These are phyloP conservation scores for Geosmithia morbida DNA, from an alignment of 2,329 filamentous ascomycete genomes.

Conservation along the genomic window DNA sequence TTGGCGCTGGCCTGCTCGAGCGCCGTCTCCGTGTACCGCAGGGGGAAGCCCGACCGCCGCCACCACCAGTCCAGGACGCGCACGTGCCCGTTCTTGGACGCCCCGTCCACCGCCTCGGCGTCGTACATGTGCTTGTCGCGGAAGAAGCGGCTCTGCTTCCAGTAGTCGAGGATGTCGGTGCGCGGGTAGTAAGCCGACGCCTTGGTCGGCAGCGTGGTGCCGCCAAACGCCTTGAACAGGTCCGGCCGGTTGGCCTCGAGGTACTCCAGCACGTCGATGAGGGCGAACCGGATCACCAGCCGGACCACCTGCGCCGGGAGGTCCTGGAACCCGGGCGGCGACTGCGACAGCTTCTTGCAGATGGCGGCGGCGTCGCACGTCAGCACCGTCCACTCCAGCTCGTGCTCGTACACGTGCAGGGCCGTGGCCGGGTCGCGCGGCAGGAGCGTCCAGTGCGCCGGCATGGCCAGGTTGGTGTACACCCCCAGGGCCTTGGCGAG, in stretches of 20 bases:
- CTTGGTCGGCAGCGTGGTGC: slow-evolving; percentile 73
- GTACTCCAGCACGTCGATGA: slow-evolving; percentile 62
- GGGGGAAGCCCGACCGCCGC: slow-evolving; percentile 56
- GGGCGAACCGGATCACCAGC: slow-evolving; percentile 81
- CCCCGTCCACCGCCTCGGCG: slow-evolving; percentile 71
- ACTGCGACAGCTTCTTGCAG: slow-evolving; percentile 57
- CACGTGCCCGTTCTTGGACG: slow-evolving; percentile 73
- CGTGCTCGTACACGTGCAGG: slow-evolving; percentile 57
- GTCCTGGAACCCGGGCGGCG: slow-evolving; percentile 53
- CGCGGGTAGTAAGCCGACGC: slow-evolving; percentile 78
- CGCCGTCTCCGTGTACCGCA: slow-evolving; percentile 77
- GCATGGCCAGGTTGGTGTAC: slow-evolving; percentile 62
- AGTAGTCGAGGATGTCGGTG: slow-evolving; percentile 78
- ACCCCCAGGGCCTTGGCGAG: slow-evolving; percentile 68
- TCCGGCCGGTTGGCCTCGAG: slow-evolving; percentile 47
- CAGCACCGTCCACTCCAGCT: slow-evolving; percentile 75
- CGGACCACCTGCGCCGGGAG: slow-evolving; percentile 74
- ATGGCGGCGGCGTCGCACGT: slow-evolving; percentile 56
- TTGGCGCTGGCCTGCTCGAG: slow-evolving; percentile 78
- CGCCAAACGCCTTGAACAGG: slow-evolving; percentile 77
- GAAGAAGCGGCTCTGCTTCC: slow-evolving; percentile 72
- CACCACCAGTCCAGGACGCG: slow-evolving; percentile 89
- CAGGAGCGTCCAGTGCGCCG: slow-evolving; percentile 50
- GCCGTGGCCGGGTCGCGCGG: slow-evolving; percentile 48
- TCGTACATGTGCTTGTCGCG: slow-evolving; percentile 71